Base-by-base conservation (phyloP, 108 stramenopile species). In the Fragilaria radians region DNA sequence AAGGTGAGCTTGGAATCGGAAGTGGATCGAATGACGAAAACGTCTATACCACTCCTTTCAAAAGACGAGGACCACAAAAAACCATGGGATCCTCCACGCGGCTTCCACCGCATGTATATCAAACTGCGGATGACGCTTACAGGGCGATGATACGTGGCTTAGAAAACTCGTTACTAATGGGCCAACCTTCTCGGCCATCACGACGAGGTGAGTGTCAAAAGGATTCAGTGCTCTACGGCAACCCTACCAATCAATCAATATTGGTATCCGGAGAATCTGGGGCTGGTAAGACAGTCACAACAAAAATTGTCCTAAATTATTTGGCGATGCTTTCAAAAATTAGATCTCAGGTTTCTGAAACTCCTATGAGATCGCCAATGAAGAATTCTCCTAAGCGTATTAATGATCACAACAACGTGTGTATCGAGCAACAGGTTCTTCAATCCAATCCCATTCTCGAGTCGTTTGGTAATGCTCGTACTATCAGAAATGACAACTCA, bases 401-500 rank as follows among this genome's bases (percentile, higher is more conserved):
- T 2, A 27, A 27, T 57, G 54, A 21, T 2, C 28, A 32, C 22
- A 19, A 26, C 22, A 55, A 48, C 59, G 59, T 2, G 19, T 60
- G 45, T 27, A 18, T 3, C 54, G 63, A 29, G 56, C 42, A 5
- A 25, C 23, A 36, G 45, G 52, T 1, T 65, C 28, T 93, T 22
- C 68, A 80, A 53, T 86, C 81, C 61, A 86, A 86, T 46, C 88
- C 86, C 18, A 71, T 94, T 34, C 66, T 94, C 7, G 92, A 94
- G 65, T 76, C 86, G 0, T 94, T 94, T 57, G 92, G 92, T 1
- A 94, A 94, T 66, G 92, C 92, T 24, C 71, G 78, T 32, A 90
- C 88, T 19, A 73, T 74, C n/a, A 47, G 87, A 21, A 93, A 89
- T 61, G 78, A 94, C 73, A 98, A 98, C 58, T 88, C 87, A n/a